A percentile compares a stretch with the other conserved stretches of the same genome.
Conservation (phyloP, 2,329 filamentous ascomycete species). For the Paecilomyces sp. region DNA sequence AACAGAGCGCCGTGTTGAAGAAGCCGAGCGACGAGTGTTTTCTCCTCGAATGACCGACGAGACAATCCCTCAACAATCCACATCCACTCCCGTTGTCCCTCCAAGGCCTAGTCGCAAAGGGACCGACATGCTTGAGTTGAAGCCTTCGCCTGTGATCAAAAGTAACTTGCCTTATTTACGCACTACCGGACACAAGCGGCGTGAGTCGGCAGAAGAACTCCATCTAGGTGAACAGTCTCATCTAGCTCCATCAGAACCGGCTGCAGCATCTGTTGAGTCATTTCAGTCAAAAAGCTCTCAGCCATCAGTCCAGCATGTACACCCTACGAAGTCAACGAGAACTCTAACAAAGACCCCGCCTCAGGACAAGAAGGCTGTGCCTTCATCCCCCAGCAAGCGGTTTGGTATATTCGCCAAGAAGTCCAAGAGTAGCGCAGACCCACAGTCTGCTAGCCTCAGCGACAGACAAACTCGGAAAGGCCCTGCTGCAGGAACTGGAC, state of each 20-base stretch:
- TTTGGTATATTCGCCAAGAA: slow-evolving; percentile 74
- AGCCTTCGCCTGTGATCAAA: slow-evolving; percentile 48
- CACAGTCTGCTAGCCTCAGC: slow-evolving; percentile 45
- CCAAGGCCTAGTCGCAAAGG: slow-evolving; percentile 64
- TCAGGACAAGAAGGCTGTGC: slow-evolving; percentile 22
- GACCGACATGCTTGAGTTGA: slow-evolving; percentile 53
- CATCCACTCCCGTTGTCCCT: slow-evolving; percentile 28
- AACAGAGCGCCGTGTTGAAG: slow-evolving; percentile 27
- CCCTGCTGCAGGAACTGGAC: slow-evolving; percentile 84
- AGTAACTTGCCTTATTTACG: slow-evolving; percentile 48
- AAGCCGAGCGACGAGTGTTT: slow-evolving; percentile 14
- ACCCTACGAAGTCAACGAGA: slow-evolving; percentile 23
- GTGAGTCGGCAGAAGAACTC: slow-evolving; percentile 41
- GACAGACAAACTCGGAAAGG: slow-evolving; percentile 62
- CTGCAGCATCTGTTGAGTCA: slow-evolving; percentile 30
- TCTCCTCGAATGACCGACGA: slow-evolving; percentile 5
- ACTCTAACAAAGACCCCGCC: slow-evolving; percentile 27
- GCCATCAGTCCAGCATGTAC: slow-evolving; percentile 22
- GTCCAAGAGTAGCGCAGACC: slow-evolving; percentile 56
- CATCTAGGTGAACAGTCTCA: slow-evolving; percentile 23
- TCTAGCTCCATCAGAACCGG: slow-evolving; percentile 22
- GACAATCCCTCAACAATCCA: slow-evolving; percentile 20
- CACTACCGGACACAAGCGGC: slow-evolving; percentile 43
- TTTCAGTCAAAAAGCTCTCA: slow-evolving; percentile 24
- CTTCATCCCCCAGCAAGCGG: slow-evolving; percentile 44